These are phyloP conservation scores for Quaeritorhiza haematococci DNA, from an alignment of 371 early-diverging fungal species.

Conservation along the genomic window DNA sequence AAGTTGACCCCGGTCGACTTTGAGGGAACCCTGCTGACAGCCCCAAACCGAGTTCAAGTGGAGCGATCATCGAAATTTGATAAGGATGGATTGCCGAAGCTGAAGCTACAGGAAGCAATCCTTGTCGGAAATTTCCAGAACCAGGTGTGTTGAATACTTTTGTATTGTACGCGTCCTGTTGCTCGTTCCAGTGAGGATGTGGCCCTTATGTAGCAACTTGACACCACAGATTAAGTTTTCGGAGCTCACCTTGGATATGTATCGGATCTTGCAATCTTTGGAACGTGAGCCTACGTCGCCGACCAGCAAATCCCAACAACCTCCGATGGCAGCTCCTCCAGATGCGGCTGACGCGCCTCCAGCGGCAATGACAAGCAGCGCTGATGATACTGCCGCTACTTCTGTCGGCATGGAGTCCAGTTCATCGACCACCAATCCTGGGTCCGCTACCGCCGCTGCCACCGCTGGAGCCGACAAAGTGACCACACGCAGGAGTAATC, in stretches of 20 bases:
- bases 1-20: constrained; percentile 69
- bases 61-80: constrained; percentile 50
- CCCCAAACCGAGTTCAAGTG: constrained; percentile 57
- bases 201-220: not conserved
- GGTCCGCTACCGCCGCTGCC: not conserved
- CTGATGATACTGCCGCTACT: constrained; percentile 8
- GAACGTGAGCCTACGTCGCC: constrained; percentile 59
- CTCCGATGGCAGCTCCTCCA: not conserved
- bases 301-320: constrained; percentile 4
- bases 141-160: constrained; percentile 41
- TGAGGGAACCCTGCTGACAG: constrained; percentile 51
- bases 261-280: constrained; percentile 85
- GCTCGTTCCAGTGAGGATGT: not conserved
- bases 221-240: constrained; percentile 78
- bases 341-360: constrained; percentile 7
- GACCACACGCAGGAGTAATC: constrained; percentile 56
- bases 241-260: constrained; percentile 93
- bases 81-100: constrained; percentile 26
- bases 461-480: constrained; percentile 16
- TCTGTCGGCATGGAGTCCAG: too few species aligned
- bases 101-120: constrained; percentile 83
- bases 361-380: not conserved
- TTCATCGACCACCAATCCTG: constrained; percentile 3
- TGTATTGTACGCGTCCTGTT: not conserved
- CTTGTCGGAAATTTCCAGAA: constrained; percentile 86